Base-by-base conservation (phyloP, 495 filamentous ascomycete species). In the Hypoxylon trugodes region DNA sequence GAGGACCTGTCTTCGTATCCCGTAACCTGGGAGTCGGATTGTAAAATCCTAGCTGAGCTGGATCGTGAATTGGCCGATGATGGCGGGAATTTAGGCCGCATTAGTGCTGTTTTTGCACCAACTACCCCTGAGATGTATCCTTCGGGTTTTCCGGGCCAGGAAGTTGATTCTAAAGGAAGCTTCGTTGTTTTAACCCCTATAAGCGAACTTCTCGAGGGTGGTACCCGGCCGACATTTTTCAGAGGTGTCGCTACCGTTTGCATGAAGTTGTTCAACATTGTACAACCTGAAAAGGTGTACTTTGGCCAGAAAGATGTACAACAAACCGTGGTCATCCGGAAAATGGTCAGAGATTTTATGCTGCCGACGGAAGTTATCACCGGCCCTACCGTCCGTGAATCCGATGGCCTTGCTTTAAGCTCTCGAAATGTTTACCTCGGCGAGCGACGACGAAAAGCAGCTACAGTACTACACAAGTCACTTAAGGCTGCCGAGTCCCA, bases 241-340 rank as follows among this genome's bases (percentile, higher is more conserved):
- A 80, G 96, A 18, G 95, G 95, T 4, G 95, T 98, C 19, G 94
- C 95, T 21, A 98, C 96, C 8, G 89, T 98, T 8, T 96, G 92
- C 76, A 94, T 92, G 88, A 98, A 98, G 81, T 77, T 98, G 18
- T 95, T 98, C 77, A 98, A 97, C 70, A 91, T 94, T 43, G 88
- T 92, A 33, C 82, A 87, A 64, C 92, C 95, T 2, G 91, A 96
- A 36, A 85, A 85, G 37, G 96, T 93, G 1, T 99, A 97, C 72
- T 97, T 99, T 75, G 95, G 95, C 1, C 96, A 98, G 76, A 98
- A 99, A 77, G 95, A 99, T 68, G 86, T 97, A 13, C 95, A 99
- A 76, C 95, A 99, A 77, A 96, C 92, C 0, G 90, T 94, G 6
- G 84, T 99, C 4, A 90, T 99, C 69, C 86, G 84, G 73, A 84